Conservation (phyloP, 495 filamentous ascomycete genomes). For the Xanthoparmelia taractica region DNA sequence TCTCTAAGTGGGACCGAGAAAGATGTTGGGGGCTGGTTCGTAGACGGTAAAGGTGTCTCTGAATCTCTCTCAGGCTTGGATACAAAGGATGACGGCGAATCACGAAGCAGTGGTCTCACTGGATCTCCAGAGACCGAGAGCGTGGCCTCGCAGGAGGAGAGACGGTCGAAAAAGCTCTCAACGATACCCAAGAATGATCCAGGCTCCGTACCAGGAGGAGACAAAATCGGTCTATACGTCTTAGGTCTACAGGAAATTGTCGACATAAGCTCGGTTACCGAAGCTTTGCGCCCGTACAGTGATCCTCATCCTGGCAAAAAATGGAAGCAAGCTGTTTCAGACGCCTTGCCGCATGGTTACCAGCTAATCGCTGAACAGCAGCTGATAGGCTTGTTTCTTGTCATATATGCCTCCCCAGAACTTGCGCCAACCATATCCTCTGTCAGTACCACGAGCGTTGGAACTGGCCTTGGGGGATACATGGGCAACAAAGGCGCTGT, state of each 20-base stretch:
- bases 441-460: constrained; percentile 68
- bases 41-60: constrained; percentile 62
- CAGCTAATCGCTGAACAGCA: constrained; percentile 70
- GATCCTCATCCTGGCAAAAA: constrained; percentile 61
- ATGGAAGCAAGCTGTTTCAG: constrained; percentile 68
- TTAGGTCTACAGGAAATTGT: constrained; percentile 89
- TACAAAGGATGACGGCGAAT: constrained; percentile 31
- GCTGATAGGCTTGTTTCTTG: constrained; percentile 73
- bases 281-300: constrained; percentile 59
- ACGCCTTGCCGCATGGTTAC: constrained; percentile 70
- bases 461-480: constrained; percentile 83
- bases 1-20: constrained; percentile 72
- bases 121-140: constrained; percentile 31
- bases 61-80: constrained; percentile 48
- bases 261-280: constrained; percentile 63
- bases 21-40: constrained; percentile 80
- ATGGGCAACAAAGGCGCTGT: constrained; percentile 95
- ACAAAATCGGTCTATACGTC: constrained; percentile 79
- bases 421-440: constrained; percentile 64
- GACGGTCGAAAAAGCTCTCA: constrained; percentile 31
- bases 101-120: constrained; percentile 16
- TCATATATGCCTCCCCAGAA: constrained; percentile 74
- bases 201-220: constrained; percentile 31
- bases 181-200: constrained; percentile 35
- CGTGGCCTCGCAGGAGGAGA: constrained; percentile 37